Percentiles rank a stretch among this genome's conserved stretches.
Evolutionary conservation across 2,329 filamentous ascomycete species (phyloP).

Genomic region (Exophiala xenobiotica): DNA sequence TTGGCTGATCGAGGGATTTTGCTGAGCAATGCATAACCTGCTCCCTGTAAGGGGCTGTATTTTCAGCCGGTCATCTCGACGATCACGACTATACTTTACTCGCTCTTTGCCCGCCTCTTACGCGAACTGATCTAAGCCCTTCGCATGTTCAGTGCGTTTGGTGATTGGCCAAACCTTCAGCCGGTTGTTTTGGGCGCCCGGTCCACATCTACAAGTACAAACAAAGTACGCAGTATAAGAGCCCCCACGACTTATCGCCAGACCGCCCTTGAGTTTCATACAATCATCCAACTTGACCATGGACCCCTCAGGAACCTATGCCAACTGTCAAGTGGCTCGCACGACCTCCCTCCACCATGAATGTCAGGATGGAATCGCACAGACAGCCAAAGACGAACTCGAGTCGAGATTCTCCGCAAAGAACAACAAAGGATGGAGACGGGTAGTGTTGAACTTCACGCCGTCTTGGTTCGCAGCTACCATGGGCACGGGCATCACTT

Average conservation of each 20-base stretch:
- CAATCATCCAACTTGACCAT: constrained; percentile 1
- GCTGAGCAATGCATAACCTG: not conserved
- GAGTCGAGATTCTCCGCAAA: constrained; percentile 30
- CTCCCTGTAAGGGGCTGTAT: not conserved
- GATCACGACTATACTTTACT: not conserved
- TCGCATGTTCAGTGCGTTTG: not conserved
- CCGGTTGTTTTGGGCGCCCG: not conserved
- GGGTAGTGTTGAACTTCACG: constrained; percentile 48
- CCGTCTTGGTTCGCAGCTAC: constrained; percentile 61
- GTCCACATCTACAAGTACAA: not conserved
- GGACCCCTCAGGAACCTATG: constrained; percentile 15
- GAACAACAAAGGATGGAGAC: constrained; percentile 31
- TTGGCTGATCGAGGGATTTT: not conserved
- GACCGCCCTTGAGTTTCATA: not conserved
- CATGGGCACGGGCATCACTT: constrained; percentile 68
- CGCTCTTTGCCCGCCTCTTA: not conserved
- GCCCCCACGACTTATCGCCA: too few relatives aligned
- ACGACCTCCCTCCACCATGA: constrained; percentile 3
- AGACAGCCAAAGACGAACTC: constrained; percentile 8
- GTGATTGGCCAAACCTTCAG: not conserved
- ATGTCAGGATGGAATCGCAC: constrained; percentile 1
- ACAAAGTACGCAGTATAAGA: not conserved
- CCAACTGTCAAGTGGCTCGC: constrained; percentile 7
- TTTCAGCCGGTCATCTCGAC: too few relatives aligned
- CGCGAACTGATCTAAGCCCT: not conserved